Base-by-base conservation (phyloP, 2,329 filamentous ascomycete species). In the Onygenales sp. region DNA sequence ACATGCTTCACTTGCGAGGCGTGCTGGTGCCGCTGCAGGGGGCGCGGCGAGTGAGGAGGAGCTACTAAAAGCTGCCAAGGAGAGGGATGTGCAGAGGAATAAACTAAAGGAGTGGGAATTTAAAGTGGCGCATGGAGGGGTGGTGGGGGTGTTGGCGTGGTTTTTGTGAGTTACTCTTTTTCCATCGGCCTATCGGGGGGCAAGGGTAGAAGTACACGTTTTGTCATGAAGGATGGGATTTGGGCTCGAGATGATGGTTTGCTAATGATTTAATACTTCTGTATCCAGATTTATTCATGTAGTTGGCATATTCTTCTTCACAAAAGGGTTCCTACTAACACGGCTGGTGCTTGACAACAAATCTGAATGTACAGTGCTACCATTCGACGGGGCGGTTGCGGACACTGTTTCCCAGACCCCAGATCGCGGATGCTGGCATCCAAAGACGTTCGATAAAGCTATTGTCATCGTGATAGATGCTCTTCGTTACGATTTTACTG, bases 401-500 rank as follows among this genome's bases (percentile, higher is more conserved):
- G 57, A 61, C 52, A 43, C 73, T 55, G 63, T 60, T 14, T 61
- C 71, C 2, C 72, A 72, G 41, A 69, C 71, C 32, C 59, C 70
- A 21, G 68, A 81, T 21, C 76, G 78, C 54, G 93, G 93, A 59
- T 98, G 93, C 78, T 98, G 93, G 93, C 90, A 97, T 68, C 89
- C 90, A 36, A 95, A 89, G 73, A 88, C 84, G 2, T 98, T 97
- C 66, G 82, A 95, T 58, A 93, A 91, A 67, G 91, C 92, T 9
- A 84, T 98, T 46, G 80, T 98, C 27, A 81, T 98, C 53, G 75
- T 98, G 50, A 86, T 98, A 54, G 93, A 98, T 69, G 93, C 93
- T 51, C 78, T 98, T 55, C 86, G 93, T 56, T 98, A 98, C 72
- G 93, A 98, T 70, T 98, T 98, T 63, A 94, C 92, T 0, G 82